These are phyloP conservation scores for Chlorociboria aeruginascens DNA, from an alignment of 495 filamentous ascomycete genomes.

Conservation along the genomic window DNA sequence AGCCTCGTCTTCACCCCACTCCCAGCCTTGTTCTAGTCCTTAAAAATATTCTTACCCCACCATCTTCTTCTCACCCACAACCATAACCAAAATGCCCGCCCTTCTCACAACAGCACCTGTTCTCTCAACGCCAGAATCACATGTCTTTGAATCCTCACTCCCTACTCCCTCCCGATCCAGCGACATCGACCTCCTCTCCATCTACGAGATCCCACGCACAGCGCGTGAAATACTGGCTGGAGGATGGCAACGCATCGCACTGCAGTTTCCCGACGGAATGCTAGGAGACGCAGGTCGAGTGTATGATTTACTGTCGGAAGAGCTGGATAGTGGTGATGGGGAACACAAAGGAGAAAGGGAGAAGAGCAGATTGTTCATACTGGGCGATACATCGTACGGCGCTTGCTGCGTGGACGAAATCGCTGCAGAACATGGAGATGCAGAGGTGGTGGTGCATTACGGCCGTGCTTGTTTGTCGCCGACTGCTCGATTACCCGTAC, in stretches of 20 bases:
- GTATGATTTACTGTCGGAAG: slow-evolving; percentile 50
- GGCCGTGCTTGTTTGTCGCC: slow-evolving; percentile 87
- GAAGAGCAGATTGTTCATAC: slow-evolving; percentile 58
- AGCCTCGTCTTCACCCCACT: too few relatives aligned
- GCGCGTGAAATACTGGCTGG: slow-evolving; percentile 58
- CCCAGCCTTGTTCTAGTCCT: too few relatives aligned
- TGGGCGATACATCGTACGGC: slow-evolving; percentile 94
- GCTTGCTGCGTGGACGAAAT: slow-evolving; percentile 97
- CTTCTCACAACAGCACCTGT: slow-evolving; percentile 45
- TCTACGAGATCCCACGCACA: slow-evolving; percentile 82
- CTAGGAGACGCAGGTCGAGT: slow-evolving; percentile 75
- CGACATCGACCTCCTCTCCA: slow-evolving; percentile 60
- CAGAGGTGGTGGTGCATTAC: slow-evolving; percentile 90
- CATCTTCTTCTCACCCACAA: too few relatives aligned
- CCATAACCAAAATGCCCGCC: slow-evolving; percentile 3
- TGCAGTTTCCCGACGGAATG: slow-evolving; percentile 94
- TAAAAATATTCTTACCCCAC: too few relatives aligned
- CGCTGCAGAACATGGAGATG: slow-evolving; percentile 85
- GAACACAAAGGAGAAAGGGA: background rate
- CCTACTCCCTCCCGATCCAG: slow-evolving; percentile 30
- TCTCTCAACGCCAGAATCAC: slow-evolving; percentile 77
- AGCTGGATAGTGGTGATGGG: slow-evolving; percentile 28
- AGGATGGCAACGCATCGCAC: slow-evolving; percentile 63
- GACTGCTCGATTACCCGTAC: slow-evolving; percentile 75
- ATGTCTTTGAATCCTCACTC: slow-evolving; percentile 57